Evolutionary conservation across 2,329 filamentous ascomycete species (phyloP).

Genomic region (Westerdykella aurantiaca): DNA sequence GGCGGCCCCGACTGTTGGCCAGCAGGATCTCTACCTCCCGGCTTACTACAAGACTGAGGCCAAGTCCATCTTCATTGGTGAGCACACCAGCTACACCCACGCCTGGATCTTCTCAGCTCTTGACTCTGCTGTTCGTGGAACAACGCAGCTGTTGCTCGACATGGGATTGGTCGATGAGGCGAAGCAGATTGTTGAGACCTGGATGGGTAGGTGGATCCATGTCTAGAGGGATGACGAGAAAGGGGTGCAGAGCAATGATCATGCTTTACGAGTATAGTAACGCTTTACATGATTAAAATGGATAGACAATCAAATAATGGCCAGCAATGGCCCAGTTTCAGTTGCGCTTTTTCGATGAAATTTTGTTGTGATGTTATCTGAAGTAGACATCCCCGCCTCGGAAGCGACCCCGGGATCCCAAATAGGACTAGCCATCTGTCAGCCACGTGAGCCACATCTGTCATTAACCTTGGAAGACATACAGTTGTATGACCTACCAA

Average conservation of each 20-base stretch:
- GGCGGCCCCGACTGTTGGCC: constrained; percentile 55
- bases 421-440: too few species aligned
- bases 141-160: constrained; percentile 58
- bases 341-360: too few species aligned
- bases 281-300: too few species aligned
- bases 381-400: too few species aligned
- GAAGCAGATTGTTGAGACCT: constrained; percentile 57
- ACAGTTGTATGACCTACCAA: too few species aligned
- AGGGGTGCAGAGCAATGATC: neutral
- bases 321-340: too few species aligned
- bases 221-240: constrained; percentile 22
- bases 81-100: constrained; percentile 67
- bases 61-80: constrained; percentile 61
- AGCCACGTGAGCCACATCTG: too few species aligned
- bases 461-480: too few species aligned
- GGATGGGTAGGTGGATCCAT: constrained; percentile 64
- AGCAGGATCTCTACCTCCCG: constrained; percentile 65
- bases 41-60: constrained; percentile 67
- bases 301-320: too few species aligned
- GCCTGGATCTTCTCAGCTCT: constrained; percentile 64
- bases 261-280: too few species aligned
- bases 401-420: too few species aligned
- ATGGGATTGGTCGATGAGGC: constrained; percentile 65
- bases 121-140: constrained; percentile 61
- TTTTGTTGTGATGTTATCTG: too few species aligned